Evolutionary conservation across 148 eudicot species (phyloP).

Genomic region (Fallopia convolvulus): DNA sequence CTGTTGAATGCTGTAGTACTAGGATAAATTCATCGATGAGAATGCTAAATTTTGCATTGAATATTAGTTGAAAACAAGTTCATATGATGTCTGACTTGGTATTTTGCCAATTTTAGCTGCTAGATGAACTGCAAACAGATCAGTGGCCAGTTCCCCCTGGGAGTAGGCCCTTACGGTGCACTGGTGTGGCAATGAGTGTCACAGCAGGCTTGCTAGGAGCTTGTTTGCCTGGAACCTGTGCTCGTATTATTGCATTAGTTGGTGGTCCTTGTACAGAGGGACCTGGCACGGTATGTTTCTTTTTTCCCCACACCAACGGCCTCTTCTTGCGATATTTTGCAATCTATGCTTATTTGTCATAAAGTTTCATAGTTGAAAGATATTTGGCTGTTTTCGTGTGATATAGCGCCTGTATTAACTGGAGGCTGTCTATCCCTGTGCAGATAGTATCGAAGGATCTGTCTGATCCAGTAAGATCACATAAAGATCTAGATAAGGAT

Average conservation of each 20-base stretch:
- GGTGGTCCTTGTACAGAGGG: constrained; percentile 99
- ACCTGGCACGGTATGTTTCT: constrained; percentile 67
- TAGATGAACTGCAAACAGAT: constrained; percentile 81
- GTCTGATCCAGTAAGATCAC: constrained; percentile 95
- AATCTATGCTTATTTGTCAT: neutral
- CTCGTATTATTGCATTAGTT: constrained; percentile 75
- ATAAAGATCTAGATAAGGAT: constrained; percentile 94
- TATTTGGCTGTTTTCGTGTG: neutral
- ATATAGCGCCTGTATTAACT: neutral
- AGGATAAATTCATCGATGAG: neutral
- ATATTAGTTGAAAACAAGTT: neutral
- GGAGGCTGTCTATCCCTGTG: neutral
- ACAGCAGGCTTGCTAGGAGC: constrained; percentile 80
- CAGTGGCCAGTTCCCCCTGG: constrained; percentile 87
- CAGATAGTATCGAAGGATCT: constrained; percentile 95
- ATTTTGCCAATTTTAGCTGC: constrained; percentile 35
- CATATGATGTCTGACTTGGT: neutral
- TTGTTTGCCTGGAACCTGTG: constrained; percentile 67
- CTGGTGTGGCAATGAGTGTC: constrained; percentile 84
- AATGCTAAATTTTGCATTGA: neutral
- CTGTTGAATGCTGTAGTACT: neutral
- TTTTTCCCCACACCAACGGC: neutral
- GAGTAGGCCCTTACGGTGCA: constrained; percentile 75
- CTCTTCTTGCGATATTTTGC: neutral
- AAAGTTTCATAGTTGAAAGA: neutral